These are phyloP conservation scores for Salix brachista DNA, from an alignment of 345 rosid species.

Conservation along the genomic window DNA sequence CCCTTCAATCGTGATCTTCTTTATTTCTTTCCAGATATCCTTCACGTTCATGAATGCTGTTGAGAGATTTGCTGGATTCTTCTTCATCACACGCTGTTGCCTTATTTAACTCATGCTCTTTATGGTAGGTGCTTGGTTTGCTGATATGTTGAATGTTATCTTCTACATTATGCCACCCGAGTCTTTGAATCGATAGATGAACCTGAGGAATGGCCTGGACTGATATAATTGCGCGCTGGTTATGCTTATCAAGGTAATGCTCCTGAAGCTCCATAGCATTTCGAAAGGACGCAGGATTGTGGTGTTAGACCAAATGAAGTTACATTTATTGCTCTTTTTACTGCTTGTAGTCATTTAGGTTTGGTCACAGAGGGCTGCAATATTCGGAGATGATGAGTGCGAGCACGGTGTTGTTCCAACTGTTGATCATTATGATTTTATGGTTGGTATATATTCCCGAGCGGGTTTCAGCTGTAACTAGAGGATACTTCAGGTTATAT, in stretches of 20 bases:
- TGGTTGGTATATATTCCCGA: conserved; percentile 64
- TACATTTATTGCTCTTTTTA: conserved; percentile 63
- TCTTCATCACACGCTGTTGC: too few relatives aligned
- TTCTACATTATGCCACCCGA: conserved; percentile 32
- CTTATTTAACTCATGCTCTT: too few relatives aligned
- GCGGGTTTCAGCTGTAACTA: conserved; percentile 52
- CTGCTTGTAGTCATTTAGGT: conserved; percentile 76
- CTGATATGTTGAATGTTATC: too few relatives aligned
- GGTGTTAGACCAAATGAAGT: conserved; percentile 57
- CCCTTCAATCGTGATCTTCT: too few relatives aligned
- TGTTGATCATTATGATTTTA: conserved; percentile 64
- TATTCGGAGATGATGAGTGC: conserved; percentile 46
- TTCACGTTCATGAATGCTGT: too few relatives aligned
- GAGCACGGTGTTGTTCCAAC: conserved; percentile 50
- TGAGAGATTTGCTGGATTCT: too few relatives aligned
- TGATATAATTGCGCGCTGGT: conserved; percentile 49
- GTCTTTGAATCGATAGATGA: conserved; percentile 51
- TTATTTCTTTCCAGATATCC: too few relatives aligned
- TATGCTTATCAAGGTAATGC: conserved; percentile 70
- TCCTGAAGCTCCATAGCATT: conserved; percentile 53
- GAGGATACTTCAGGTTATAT: conserved; percentile 68
- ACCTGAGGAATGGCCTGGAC: conserved; percentile 81
- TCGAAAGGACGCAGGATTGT: conserved; percentile 43
- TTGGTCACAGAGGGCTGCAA: conserved; percentile 47
- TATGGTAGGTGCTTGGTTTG: too few relatives aligned